Evolutionary conservation across 2,329 filamentous ascomycete species (phyloP).

Genomic region (Botrytis cinerea): DNA sequence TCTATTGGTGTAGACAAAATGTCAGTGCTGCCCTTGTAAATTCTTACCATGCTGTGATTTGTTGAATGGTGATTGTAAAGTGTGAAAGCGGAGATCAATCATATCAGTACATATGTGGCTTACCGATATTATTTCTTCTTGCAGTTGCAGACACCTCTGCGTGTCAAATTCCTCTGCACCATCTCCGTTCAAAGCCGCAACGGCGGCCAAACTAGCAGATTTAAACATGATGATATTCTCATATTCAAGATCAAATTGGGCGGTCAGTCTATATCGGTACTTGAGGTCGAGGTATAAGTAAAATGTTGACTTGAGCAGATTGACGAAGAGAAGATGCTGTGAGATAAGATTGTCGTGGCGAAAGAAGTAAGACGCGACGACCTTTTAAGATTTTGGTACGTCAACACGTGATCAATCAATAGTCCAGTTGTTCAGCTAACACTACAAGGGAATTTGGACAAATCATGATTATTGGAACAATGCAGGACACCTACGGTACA

Average conservation of each 20-base stretch:
- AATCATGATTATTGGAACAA: not conserved
- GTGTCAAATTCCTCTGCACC: slow-evolving; percentile 28
- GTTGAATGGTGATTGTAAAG: not conserved
- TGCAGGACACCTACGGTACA: not conserved
- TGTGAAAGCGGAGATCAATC: too few relatives aligned
- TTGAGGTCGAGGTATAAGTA: not conserved
- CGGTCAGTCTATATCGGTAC: too few relatives aligned
- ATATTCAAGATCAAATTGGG: not conserved
- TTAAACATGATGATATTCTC: slow-evolving; percentile 3
- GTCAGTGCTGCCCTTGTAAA: slow-evolving; percentile 25
- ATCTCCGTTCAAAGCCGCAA: slow-evolving; percentile 27
- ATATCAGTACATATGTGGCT: slow-evolving; percentile 3
- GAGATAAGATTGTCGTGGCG: not conserved
- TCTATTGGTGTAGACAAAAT: slow-evolving; percentile 1
- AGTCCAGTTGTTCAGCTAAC: not conserved
- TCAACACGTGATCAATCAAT: not conserved
- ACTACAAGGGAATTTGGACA: not conserved
- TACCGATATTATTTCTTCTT: slow-evolving; percentile 31
- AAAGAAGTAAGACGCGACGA: not conserved
- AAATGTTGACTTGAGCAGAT: not conserved
- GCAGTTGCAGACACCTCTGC: slow-evolving; percentile 27
- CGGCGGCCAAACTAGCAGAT: slow-evolving; percentile 18
- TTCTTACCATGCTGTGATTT: slow-evolving; percentile 3
- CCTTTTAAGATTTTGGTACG: not conserved
- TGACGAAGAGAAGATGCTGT: not conserved